Evolutionary conservation across 306 rosid species (phyloP).

Genomic region (Castanea sativa): DNA sequence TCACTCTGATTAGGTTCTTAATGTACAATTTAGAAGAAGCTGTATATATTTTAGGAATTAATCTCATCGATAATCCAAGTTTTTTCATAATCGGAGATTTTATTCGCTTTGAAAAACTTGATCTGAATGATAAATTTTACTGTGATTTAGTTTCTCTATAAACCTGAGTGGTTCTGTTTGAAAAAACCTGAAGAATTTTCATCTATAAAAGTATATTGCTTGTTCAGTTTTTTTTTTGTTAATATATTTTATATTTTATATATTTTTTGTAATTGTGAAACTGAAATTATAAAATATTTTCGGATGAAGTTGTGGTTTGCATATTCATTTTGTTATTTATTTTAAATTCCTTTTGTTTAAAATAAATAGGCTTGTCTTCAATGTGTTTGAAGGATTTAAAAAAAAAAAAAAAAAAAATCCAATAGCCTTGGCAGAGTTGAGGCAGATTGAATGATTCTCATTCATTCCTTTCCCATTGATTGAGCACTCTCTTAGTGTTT

Average conservation of each 20-base stretch:
- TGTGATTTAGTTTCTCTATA: background rate
- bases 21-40: background rate
- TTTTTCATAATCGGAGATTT: background rate
- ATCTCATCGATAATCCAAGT: background rate
- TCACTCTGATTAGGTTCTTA: slow-evolving; percentile 4
- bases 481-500: slow-evolving; percentile 78
- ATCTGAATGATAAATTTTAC: background rate
- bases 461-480: slow-evolving; percentile 87
- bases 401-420: slow-evolving; percentile 36
- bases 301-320: background rate
- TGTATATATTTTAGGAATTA: background rate
- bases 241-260: too few relatives aligned
- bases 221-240: background rate
- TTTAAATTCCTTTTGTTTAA: too few relatives aligned
- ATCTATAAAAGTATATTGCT: background rate
- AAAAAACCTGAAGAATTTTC: background rate
- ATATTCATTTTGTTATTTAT: background rate
- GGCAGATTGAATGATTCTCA: slow-evolving; percentile 91
- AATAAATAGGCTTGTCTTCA: too few relatives aligned
- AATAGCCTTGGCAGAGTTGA: slow-evolving; percentile 97
- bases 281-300: background rate
- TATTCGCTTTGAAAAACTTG: background rate
- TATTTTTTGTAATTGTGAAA: background rate
- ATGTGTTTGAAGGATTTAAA: too few relatives aligned
- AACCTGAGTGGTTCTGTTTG: background rate